phyloP scores from a whole-genome alignment of 129 eudicot species.

The Artemisia annua region DNA sequence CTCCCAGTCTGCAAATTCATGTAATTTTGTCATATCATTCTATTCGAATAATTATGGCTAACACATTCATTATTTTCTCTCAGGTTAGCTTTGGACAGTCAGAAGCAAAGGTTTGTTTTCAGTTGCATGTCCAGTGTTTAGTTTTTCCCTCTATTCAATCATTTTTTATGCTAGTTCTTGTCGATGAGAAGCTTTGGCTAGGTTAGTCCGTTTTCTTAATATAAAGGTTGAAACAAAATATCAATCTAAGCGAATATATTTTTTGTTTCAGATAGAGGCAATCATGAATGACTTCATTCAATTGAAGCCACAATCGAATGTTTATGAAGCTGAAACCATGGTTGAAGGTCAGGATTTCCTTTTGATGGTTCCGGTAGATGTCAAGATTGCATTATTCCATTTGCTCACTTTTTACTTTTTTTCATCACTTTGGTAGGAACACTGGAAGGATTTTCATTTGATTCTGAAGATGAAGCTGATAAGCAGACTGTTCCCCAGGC shows the following conservation, averaged over 20 bases:
- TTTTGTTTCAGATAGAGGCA: conserved; percentile 70
- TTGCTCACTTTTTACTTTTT: neutral
- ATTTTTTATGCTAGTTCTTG: neutral
- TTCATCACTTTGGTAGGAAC: conserved; percentile 48
- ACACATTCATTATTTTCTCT: conserved; percentile 18
- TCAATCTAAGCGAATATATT: neutral
- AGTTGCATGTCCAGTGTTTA: conserved; percentile 5
- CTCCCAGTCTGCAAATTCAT: conserved; percentile 7
- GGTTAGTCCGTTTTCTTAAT: neutral
- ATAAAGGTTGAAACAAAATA: conserved; percentile 1
- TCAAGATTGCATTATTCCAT: neutral
- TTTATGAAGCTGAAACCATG: conserved; percentile 95
- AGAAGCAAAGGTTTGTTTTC: conserved; percentile 88
- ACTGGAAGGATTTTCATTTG: conserved; percentile 84
- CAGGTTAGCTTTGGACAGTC: conserved; percentile 98
- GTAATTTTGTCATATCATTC: conserved; percentile 8
- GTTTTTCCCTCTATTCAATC: neutral
- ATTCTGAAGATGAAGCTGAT: conserved; percentile 88
- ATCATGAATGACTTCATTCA: conserved; percentile 94
- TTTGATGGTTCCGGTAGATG: conserved; percentile 12
- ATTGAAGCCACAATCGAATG: conserved; percentile 87
- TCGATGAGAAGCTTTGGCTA: conserved; percentile 4
- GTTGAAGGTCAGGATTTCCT: conserved; percentile 74
- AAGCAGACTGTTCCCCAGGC: conserved; percentile 41
- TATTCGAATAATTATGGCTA: conserved; percentile 18